Evolutionary conservation across 495 filamentous ascomycete genomes (phyloP), one percentile per base, ranked within the genome.

Genomic region (Penicillium daleae): DNA sequence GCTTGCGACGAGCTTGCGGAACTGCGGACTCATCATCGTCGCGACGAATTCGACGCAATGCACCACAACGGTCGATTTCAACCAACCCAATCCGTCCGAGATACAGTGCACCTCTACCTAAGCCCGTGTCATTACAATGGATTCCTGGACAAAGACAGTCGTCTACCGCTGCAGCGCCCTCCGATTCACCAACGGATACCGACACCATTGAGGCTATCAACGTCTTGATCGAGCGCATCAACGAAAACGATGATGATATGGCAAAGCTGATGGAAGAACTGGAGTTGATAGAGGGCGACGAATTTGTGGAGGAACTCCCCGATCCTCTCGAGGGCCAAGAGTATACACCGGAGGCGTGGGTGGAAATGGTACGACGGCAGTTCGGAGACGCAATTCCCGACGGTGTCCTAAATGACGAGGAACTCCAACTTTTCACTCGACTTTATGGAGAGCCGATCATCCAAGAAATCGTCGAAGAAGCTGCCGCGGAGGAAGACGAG

Each of bases 351-450:
- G 90, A 93, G 67, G 77, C 76, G 2, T 80, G 89, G 53, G 91
- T 92, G 53, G 85, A 87, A 26, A 74, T 84, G 50, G 88, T 93
- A 22, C 83, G 89, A 65, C 86, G 90, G 64, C 79, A 83, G 12
- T 96, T 91, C 73, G 91, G 93, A 44, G 86, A 95, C 64, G 86
- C 80, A 2, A 75, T 97, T 10, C 95, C 95, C 0, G 82, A 87
- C n/a, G 88, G 83, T 17, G 83, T 89, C 59, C 72, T 99, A 48
- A 83, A 84, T 17, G 79, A 82, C 5, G 81, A 87, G 31, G 93
- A 96, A 70, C 87, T 90, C 49, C 75, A 76, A 42, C 68, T 97
- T 2, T 98, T 97, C 69, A 87, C 89, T 59, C 83, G 92, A 60
- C 76, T 97, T 10, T 98, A 93, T 75, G 95, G 94, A 1, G 78